Percentiles rank a stretch among this genome's conserved stretches.
Conservation (phyloP, 805 yeast genomes). For the Trichomonascus vanleenenianus region DNA sequence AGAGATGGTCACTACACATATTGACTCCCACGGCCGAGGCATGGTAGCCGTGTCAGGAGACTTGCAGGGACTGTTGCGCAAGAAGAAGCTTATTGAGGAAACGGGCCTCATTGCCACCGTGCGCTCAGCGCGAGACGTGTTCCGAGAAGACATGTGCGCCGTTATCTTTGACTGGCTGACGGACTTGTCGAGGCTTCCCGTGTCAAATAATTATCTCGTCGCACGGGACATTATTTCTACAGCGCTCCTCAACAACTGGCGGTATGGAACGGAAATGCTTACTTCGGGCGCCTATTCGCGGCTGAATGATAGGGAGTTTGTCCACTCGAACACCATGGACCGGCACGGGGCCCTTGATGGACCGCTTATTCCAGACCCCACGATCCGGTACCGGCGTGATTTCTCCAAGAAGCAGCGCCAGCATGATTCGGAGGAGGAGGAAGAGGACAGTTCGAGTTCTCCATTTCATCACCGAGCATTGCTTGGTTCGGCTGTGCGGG, state of each 20-base stretch:
- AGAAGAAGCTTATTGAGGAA: constrained; percentile 48
- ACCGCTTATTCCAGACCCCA: constrained; percentile 14
- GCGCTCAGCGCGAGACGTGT: constrained; percentile 57
- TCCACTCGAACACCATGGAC: constrained; percentile 2
- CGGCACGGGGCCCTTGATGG: constrained; percentile 10
- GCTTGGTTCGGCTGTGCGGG: no score
- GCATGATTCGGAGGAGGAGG: no score
- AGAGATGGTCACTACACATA: constrained; percentile 58
- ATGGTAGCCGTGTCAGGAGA: constrained; percentile 53
- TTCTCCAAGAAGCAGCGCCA: no score
- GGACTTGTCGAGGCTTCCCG: constrained; percentile 47
- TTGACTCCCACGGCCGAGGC: constrained; percentile 61
- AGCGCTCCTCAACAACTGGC: constrained; percentile 58
- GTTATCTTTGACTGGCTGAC: constrained; percentile 62
- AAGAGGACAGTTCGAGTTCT: not conserved
- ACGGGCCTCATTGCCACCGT: constrained; percentile 65
- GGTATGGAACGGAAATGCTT: constrained; percentile 36
- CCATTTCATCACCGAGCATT: no score
- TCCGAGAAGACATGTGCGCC: constrained; percentile 74
- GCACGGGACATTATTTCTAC: constrained; percentile 46
- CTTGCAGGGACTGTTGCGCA: constrained; percentile 40
- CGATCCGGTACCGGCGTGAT: not conserved
- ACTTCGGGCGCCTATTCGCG: constrained; percentile 1
- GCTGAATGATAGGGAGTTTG: not conserved
- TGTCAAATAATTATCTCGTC: constrained; percentile 41